Percentiles rank a stretch among this genome's conserved stretches.
phyloP scores from a whole-genome alignment of 169 alveolate genomes.

The Eimeria sp. region DNA sequence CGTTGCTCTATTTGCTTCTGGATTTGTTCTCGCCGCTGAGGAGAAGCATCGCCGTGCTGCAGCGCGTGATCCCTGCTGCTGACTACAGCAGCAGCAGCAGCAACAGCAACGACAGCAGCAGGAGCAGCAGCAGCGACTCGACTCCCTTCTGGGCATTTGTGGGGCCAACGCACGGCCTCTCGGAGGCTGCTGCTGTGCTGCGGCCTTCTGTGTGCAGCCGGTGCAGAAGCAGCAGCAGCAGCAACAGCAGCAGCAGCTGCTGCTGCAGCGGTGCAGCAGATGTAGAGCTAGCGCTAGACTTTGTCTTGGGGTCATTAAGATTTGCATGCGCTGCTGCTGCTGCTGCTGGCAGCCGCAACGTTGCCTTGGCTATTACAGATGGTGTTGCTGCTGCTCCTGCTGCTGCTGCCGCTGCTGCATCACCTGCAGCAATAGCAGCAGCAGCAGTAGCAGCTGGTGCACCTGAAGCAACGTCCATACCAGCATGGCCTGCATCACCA shows the following conservation, averaged over 20 bases:
- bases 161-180: constrained; percentile 61
- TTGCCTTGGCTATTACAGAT: constrained; percentile 21
- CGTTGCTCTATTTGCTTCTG: constrained; percentile 22
- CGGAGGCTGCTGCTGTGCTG: constrained; percentile 29
- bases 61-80: constrained; percentile 36
- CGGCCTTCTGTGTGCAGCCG: constrained; percentile 32
- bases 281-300: constrained; percentile 8
- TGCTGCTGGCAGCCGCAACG: constrained; percentile 52
- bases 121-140: constrained; percentile 58
- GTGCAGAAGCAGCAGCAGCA: constrained; percentile 37
- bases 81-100: constrained; percentile 44
- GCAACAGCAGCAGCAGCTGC: constrained; percentile 22
- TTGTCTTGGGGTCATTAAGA: not conserved
- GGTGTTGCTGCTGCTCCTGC: constrained; percentile 41
- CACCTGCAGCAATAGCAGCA: not conserved
- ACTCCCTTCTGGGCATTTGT: constrained; percentile 42
- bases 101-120: constrained; percentile 59
- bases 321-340: constrained; percentile 11
- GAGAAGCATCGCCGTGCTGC: constrained; percentile 29
- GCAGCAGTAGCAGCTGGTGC: constrained; percentile 25
- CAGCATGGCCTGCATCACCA: not conserved
- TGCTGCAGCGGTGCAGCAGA: constrained; percentile 62
- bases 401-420: constrained; percentile 33
- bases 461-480: not conserved
- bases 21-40: constrained; percentile 27